Conservation (phyloP, 2,329 filamentous ascomycete species). For the Cercospora sp. region DNA sequence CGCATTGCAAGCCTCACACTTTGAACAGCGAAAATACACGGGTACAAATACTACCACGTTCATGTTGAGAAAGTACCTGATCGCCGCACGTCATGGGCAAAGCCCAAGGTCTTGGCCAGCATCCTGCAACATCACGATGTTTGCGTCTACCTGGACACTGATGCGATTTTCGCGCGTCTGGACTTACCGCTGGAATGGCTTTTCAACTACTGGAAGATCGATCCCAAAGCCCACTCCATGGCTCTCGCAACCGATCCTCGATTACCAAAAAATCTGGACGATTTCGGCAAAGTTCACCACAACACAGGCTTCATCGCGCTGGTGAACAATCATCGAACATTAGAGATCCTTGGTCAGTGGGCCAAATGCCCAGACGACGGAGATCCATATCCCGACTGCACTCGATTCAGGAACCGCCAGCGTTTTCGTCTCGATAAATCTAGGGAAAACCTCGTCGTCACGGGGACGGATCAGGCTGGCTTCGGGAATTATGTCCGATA, state of each 20-base stretch:
- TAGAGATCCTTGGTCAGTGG: conserved; percentile 15
- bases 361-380: conserved; percentile 13
- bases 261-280: conserved; percentile 2
- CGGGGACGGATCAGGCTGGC: conserved; percentile 16
- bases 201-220: conserved; percentile 16
- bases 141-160: conserved; percentile 17
- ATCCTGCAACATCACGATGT: conserved; percentile 12
- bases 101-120: conserved; percentile 10
- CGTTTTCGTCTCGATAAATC: background rate
- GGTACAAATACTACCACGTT: conserved; percentile 20
- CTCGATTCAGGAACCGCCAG: background rate
- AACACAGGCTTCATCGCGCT: conserved; percentile 19
- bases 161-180: conserved; percentile 16
- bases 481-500: conserved; percentile 17
- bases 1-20: background rate
- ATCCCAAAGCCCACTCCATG: conserved; percentile 6
- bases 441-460: background rate
- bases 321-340: conserved; percentile 6
- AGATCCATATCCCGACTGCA: conserved; percentile 8
- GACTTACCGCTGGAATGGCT: conserved; percentile 18
- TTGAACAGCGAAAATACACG: conserved; percentile 6
- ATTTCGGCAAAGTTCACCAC: conserved; percentile 1
- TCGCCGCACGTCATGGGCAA: conserved; percentile 15
- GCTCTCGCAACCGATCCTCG: conserved; percentile 12
- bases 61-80: conserved; percentile 8